These are phyloP conservation scores for Rosa chinensis DNA, from an alignment of 306 rosid species.

Conservation along the genomic window DNA sequence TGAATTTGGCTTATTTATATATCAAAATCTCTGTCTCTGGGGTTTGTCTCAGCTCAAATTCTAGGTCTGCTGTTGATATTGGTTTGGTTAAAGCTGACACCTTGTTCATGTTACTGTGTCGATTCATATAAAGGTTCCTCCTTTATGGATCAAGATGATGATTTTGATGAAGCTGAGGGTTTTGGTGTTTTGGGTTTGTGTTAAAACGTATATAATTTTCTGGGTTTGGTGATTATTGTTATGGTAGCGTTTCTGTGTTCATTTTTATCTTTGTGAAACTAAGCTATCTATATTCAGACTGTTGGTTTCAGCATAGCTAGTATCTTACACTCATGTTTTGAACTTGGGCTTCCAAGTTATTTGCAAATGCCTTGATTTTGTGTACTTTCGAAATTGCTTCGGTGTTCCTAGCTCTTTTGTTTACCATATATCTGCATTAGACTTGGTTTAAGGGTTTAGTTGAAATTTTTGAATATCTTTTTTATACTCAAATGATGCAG, in stretches of 20 bases:
- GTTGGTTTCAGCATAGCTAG: neutral
- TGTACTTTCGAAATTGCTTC: neutral
- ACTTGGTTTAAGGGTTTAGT: neutral
- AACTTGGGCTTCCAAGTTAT: neutral
- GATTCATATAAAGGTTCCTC: neutral
- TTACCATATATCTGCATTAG: neutral
- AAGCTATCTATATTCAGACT: neutral
- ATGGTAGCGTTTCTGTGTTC: neutral
- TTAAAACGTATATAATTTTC: neutral
- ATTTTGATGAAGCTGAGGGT: neutral
- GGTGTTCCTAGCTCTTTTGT: neutral
- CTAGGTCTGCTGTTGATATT: neutral
- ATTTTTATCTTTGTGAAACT: neutral
- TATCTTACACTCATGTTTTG: neutral
- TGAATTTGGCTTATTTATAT: neutral
- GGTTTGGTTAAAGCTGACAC: neutral
- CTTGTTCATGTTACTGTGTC: neutral
- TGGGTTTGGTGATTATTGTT: neutral
- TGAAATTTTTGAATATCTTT: neutral
- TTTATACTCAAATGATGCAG: neutral
- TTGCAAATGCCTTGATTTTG: neutral
- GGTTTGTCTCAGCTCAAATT: neutral
- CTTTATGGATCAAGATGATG: neutral
- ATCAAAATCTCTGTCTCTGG: neutral
- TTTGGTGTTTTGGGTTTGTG: neutral